Conservation (phyloP, 176 grass and related monocot species). For the Typha latifolia region DNA sequence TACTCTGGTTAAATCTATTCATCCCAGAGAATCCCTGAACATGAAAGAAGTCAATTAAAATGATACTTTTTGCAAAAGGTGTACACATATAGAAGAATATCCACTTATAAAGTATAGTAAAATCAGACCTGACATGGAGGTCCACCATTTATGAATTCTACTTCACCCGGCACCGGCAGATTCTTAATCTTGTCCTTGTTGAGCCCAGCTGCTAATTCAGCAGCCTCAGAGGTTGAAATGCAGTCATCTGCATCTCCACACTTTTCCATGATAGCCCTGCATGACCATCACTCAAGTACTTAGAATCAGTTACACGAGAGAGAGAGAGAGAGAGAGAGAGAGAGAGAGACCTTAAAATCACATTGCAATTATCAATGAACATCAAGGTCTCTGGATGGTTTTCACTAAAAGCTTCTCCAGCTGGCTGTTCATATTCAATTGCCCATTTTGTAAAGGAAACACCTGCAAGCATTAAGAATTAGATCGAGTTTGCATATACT, state of each 20-base stretch:
- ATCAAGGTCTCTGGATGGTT: conserved; percentile 87
- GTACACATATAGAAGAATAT: neutral
- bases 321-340: conserved; percentile 13
- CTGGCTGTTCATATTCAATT: conserved; percentile 96
- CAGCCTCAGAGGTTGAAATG: conserved; percentile 84
- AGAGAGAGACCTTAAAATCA: conserved; percentile 67
- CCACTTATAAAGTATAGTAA: neutral
- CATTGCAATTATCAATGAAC: conserved; percentile 97
- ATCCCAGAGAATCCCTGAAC: conserved; percentile 96
- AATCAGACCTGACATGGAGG: conserved; percentile 84
- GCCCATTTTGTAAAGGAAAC: conserved; percentile 92
- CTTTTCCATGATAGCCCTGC: conserved; percentile 97
- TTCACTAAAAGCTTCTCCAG: conserved; percentile 83
- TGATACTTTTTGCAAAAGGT: neutral
- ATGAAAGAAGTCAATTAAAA: conserved; percentile 14
- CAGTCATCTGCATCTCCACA: conserved; percentile 89
- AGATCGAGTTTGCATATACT: conserved; percentile 13
- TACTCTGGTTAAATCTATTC: conserved; percentile 95
- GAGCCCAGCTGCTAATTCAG: conserved; percentile 62
- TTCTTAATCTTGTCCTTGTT: conserved; percentile 70
- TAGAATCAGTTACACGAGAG: neutral
- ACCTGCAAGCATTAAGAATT: conserved; percentile 40
- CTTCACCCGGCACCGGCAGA: conserved; percentile 83
- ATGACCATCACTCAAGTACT: conserved; percentile 2
- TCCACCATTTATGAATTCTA: conserved; percentile 98